A percentile compares a stretch with the other conserved stretches of the same genome.
phyloP scores from a whole-genome alignment of 768 basidiomycete species.

The Amanita inopinata region DNA sequence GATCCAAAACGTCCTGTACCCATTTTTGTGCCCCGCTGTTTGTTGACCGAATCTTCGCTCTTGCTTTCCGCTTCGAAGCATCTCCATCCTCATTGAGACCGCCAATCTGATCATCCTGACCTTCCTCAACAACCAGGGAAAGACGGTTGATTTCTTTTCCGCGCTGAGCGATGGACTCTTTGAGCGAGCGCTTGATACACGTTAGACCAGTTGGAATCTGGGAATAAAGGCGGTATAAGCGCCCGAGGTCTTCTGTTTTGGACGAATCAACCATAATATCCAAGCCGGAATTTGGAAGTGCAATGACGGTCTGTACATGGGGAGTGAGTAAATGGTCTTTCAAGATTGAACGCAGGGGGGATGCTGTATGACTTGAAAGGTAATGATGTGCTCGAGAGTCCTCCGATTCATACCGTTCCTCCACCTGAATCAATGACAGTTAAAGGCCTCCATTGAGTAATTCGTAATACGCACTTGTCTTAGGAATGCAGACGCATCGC shows the following conservation, averaged over 20 bases:
- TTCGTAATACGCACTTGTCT: constrained; percentile 43
- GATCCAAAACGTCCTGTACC: constrained; percentile 84
- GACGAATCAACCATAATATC: constrained; percentile 80
- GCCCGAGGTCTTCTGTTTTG: constrained; percentile 63
- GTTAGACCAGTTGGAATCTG: constrained; percentile 60
- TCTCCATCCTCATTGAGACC: constrained; percentile 24
- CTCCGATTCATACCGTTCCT: constrained; percentile 74
- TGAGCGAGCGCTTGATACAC: constrained; percentile 54
- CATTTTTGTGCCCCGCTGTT: constrained; percentile 52
- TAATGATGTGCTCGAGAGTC: constrained; percentile 81
- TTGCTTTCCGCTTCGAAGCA: constrained; percentile 32
- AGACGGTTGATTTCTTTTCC: constrained; percentile 74
- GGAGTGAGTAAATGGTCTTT: constrained; percentile 68
- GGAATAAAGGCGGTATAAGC: constrained; percentile 69
- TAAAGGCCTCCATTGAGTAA: constrained; percentile 6
- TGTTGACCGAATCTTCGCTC: constrained; percentile 34
- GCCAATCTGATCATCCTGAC: constrained; percentile 21
- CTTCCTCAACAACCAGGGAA: constrained; percentile 28
- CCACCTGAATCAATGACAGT: constrained; percentile 42
- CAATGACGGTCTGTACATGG: constrained; percentile 67
- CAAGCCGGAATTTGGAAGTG: constrained; percentile 76
- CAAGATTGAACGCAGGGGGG: constrained; percentile 63
- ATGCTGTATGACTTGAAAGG: constrained; percentile 63
- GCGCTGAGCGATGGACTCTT: constrained; percentile 59
- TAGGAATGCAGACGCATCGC: constrained; percentile 78